Conservation (phyloP, 2,329 filamentous ascomycete species). For the Hortaea werneckii region DNA sequence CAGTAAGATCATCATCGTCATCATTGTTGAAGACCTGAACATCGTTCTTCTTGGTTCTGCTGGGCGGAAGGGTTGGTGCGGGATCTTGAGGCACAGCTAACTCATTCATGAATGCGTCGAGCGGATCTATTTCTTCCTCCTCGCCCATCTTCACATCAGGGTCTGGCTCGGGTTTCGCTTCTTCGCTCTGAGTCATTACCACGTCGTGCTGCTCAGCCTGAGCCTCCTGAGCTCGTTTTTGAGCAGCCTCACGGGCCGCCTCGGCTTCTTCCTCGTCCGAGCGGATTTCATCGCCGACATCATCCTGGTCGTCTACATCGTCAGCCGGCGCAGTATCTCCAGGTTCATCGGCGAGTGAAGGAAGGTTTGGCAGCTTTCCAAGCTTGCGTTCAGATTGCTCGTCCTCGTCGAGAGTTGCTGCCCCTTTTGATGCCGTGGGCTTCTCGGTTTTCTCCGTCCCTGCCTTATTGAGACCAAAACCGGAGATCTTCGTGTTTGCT, state of each 20-base stretch:
- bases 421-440: slow-evolving; percentile 53
- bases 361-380: slow-evolving; percentile 72
- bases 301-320: slow-evolving; percentile 40
- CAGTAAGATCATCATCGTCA: slow-evolving; percentile 58
- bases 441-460: slow-evolving; percentile 52
- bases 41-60: slow-evolving; percentile 38
- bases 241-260: slow-evolving; percentile 68
- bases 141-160: slow-evolving; percentile 30
- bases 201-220: slow-evolving; percentile 39
- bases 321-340: slow-evolving; percentile 43
- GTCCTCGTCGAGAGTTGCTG: slow-evolving; percentile 79
- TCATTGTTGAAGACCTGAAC: slow-evolving; percentile 75
- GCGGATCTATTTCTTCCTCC: slow-evolving; percentile 71
- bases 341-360: slow-evolving; percentile 44
- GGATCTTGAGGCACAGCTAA: slow-evolving; percentile 50
- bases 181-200: slow-evolving; percentile 31
- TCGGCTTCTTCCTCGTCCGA: slow-evolving; percentile 83
- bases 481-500: slow-evolving; percentile 56
- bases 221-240: slow-evolving; percentile 55
- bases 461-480: slow-evolving; percentile 71
- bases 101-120: slow-evolving; percentile 87
- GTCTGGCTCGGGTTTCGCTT: slow-evolving; percentile 15
- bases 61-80: slow-evolving; percentile 25
- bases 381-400: slow-evolving; percentile 79
- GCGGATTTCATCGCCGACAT: slow-evolving; percentile 60